These are phyloP conservation scores for Deinandra increscens DNA, from an alignment of 129 eudicot species.

Conservation along the genomic window DNA sequence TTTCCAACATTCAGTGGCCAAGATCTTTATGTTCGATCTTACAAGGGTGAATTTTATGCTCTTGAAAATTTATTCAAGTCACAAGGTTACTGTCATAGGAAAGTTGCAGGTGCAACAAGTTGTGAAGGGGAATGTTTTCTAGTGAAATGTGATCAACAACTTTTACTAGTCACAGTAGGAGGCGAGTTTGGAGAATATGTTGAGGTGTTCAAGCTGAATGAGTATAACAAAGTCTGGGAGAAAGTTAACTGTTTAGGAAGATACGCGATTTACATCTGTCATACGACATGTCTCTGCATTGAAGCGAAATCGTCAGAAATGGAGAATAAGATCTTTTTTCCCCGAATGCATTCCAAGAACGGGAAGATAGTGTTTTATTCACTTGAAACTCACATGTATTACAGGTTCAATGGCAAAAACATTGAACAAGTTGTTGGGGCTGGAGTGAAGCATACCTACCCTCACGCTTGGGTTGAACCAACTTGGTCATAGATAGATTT, in stretches of 20 bases:
- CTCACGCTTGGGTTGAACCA: constrained; percentile 21
- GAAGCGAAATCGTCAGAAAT: constrained; percentile 1
- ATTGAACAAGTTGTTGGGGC: neutral
- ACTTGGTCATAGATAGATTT: neutral
- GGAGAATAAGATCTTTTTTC: constrained; percentile 31
- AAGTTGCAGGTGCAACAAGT: neutral
- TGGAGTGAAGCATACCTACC: neutral
- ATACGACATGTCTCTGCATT: constrained; percentile 4
- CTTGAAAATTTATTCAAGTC: neutral
- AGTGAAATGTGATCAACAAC: neutral
- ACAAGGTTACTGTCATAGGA: neutral
- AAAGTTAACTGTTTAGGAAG: constrained; percentile 12
- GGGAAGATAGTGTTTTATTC: constrained; percentile 29
- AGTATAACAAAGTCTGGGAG: neutral
- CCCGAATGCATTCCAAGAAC: neutral
- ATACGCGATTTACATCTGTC: constrained; percentile 15
- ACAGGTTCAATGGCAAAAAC: neutral
- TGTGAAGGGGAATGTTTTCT: neutral
- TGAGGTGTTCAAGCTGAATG: constrained; percentile 27
- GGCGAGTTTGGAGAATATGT: constrained; percentile 1
- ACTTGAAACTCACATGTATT: constrained; percentile 9
- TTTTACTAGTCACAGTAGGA: constrained; percentile 7
- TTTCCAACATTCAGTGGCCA: constrained; percentile 13
- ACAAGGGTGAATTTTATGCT: neutral
- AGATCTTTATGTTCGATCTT: constrained; percentile 9